phyloP scores from a whole-genome alignment of 1,284 basidiomycete genomes.

The Ganoderma leucocontextum region DNA sequence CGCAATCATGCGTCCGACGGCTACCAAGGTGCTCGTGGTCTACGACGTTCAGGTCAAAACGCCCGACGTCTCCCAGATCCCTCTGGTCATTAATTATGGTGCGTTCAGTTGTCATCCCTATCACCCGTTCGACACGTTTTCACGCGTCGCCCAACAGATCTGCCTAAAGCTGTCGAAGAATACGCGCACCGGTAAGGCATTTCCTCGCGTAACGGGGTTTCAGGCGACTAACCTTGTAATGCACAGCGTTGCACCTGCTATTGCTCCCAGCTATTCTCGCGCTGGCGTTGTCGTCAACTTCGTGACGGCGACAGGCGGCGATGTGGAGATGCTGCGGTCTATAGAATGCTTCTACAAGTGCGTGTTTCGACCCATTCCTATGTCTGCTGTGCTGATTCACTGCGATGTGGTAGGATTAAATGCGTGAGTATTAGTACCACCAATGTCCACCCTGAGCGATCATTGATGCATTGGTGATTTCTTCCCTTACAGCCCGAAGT shows the following conservation, averaged over 20 bases:
- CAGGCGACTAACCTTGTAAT: conserved; percentile 15
- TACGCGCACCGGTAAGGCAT: conserved; percentile 86
- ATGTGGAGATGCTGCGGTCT: conserved; percentile 96
- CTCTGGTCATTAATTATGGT: conserved; percentile 94
- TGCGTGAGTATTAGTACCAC: conserved; percentile 64
- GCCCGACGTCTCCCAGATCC: conserved; percentile 89
- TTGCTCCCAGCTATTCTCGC: conserved; percentile 80
- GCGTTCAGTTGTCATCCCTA: conserved; percentile 26
- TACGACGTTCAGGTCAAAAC: conserved; percentile 92
- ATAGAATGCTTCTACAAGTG: conserved; percentile 98
- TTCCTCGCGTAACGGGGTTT: conserved; percentile 1
- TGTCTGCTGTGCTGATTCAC: conserved; percentile 22
- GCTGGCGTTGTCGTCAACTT: conserved; percentile 94
- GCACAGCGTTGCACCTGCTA: conserved; percentile 79
- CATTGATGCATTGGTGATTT: conserved; percentile 16
- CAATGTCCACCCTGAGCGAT: background rate
- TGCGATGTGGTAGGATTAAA: conserved; percentile 72
- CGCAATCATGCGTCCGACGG: conserved; percentile 64
- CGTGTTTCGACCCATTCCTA: conserved; percentile 25
- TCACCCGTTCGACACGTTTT: background rate
- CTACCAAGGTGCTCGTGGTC: conserved; percentile 84
- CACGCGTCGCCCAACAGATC: conserved; percentile 57
- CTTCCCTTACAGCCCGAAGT: conserved; percentile 75
- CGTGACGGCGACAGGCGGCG: conserved; percentile 95
- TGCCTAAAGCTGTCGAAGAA: conserved; percentile 95